These are phyloP conservation scores for Colletotrichum sp. DNA, from an alignment of 2,329 filamentous ascomycete species.

Conservation along the genomic window DNA sequence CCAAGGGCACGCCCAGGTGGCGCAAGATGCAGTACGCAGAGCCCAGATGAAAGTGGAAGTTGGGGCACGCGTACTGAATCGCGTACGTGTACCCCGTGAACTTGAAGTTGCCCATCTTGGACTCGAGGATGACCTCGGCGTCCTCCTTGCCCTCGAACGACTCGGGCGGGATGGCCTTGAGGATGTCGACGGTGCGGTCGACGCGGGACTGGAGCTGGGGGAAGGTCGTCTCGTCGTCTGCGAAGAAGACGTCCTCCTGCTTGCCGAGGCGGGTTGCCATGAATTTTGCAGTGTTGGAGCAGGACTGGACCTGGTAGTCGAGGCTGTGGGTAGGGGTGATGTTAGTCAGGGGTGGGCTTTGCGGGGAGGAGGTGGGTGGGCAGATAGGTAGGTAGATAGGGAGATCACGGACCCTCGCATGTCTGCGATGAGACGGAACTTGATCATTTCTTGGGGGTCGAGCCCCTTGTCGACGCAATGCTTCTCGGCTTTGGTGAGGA, in stretches of 20 bases:
- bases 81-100: conserved; percentile 46
- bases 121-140: conserved; percentile 27
- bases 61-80: conserved; percentile 52
- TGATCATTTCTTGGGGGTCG: conserved; percentile 23
- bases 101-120: conserved; percentile 26
- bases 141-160: conserved; percentile 24
- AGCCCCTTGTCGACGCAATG: conserved; percentile 5
- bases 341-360: neutral
- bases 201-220: conserved; percentile 10
- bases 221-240: conserved; percentile 21
- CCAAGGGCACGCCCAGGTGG: conserved; percentile 60
- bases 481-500: conserved; percentile 23
- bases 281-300: conserved; percentile 26
- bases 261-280: conserved; percentile 18
- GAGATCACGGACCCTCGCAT: conserved; percentile 21
- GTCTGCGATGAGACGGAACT: conserved; percentile 22
- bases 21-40: conserved; percentile 63
- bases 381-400: neutral
- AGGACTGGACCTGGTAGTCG: conserved; percentile 25
- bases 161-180: conserved; percentile 31
- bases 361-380: neutral
- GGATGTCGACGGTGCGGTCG: conserved; percentile 26
- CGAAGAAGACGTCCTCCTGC: conserved; percentile 9
- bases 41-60: conserved; percentile 65
- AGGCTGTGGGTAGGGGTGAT: neutral